These are phyloP conservation scores for Fusarium guadeloupense DNA, from an alignment of 2,329 filamentous ascomycete genomes.

Conservation along the genomic window DNA sequence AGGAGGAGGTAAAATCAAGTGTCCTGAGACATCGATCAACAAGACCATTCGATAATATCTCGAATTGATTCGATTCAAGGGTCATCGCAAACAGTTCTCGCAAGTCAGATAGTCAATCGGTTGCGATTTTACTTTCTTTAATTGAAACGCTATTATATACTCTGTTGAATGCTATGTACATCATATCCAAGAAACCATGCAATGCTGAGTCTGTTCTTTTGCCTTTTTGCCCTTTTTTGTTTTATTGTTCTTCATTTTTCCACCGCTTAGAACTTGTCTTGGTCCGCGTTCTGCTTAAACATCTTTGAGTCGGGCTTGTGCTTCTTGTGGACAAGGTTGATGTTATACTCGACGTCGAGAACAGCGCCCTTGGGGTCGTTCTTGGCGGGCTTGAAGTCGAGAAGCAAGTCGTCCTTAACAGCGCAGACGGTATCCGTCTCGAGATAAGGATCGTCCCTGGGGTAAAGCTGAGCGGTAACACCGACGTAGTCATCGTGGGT, in stretches of 20 bases:
- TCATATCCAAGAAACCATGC: neutral
- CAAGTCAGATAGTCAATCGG: no score
- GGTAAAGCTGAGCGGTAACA: slow-evolving; percentile 81
- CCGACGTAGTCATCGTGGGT: slow-evolving; percentile 73
- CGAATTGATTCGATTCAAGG: no score
- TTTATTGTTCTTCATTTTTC: neutral
- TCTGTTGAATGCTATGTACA: slow-evolving; percentile 10
- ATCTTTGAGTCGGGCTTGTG: slow-evolving; percentile 51
- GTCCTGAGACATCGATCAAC: no score
- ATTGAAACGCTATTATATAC: slow-evolving; percentile 22
- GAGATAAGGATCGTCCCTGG: slow-evolving; percentile 72
- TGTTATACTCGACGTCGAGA: slow-evolving; percentile 55
- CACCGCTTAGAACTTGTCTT: slow-evolving; percentile 40
- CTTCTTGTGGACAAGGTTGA: slow-evolving; percentile 55
- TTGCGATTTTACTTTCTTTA: neutral
- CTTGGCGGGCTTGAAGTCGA: slow-evolving; percentile 59
- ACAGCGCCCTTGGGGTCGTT: slow-evolving; percentile 49
- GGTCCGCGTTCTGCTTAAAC: slow-evolving; percentile 44
- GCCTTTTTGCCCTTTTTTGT: neutral
- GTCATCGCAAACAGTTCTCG: no score
- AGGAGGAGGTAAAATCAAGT: no score
- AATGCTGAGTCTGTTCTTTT: neutral
- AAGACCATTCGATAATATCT: no score
- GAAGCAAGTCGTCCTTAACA: slow-evolving; percentile 62
- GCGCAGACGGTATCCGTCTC: slow-evolving; percentile 58